A percentile compares a stretch with the other conserved stretches of the same genome.
These are phyloP conservation scores for Penicillium sclerotiorum DNA, from an alignment of 2,329 filamentous ascomycete species.

Conservation along the genomic window DNA sequence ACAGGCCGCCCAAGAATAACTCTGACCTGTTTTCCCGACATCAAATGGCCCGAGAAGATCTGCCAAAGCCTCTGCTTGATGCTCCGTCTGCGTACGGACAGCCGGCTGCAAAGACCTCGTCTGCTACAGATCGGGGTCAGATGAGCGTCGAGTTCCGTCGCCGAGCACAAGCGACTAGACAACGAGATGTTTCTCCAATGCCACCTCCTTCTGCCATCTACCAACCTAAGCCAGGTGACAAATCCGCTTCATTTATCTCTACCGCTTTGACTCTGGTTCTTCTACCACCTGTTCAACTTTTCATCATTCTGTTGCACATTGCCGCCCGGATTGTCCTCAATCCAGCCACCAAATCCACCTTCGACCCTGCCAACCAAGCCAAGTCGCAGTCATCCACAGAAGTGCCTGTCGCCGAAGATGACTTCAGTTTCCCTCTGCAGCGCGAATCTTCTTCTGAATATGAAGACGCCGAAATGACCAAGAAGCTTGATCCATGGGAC, in stretches of 20 bases:
- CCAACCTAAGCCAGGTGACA: constrained; percentile 53
- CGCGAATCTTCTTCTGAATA: constrained; percentile 31
- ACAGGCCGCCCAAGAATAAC: not conserved
- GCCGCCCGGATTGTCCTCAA: constrained; percentile 69
- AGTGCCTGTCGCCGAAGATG: constrained; percentile 36
- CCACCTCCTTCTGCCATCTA: constrained; percentile 68
- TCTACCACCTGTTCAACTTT: constrained; percentile 76
- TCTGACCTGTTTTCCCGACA: not conserved
- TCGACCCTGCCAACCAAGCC: constrained; percentile 19
- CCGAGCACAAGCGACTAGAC: constrained; percentile 58
- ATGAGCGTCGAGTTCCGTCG: constrained; percentile 49
- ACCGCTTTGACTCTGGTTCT: constrained; percentile 78
- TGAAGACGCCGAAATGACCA: constrained; percentile 19
- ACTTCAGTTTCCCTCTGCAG: constrained; percentile 42
- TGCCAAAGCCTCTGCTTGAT: constrained; percentile 3
- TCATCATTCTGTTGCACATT: constrained; percentile 78
- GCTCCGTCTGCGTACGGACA: constrained; percentile 3
- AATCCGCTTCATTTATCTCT: constrained; percentile 68
- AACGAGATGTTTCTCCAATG: constrained; percentile 66
- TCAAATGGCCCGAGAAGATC: constrained; percentile 5
- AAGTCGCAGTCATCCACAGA: constrained; percentile 18
- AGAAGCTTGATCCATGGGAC: constrained; percentile 31
- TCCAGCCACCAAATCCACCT: constrained; percentile 27
- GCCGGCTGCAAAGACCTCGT: constrained; percentile 32
- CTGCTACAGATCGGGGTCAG: constrained; percentile 28